Base-by-base conservation (phyloP, 2,329 filamentous ascomycete species). In the Aspergillus phoenicis region DNA sequence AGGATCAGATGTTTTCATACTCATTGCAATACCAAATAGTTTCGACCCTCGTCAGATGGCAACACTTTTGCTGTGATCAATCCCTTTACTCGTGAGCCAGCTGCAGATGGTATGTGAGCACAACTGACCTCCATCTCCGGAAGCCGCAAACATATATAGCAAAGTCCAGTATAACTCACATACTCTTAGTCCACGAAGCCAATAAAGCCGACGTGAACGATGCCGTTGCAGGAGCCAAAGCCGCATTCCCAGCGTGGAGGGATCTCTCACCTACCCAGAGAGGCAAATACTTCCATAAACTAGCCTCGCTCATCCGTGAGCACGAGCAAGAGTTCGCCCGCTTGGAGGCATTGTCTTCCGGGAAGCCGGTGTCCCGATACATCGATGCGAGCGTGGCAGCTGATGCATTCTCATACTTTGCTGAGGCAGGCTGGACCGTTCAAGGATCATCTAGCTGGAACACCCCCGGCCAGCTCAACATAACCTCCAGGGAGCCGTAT, bases 401-500 rank as follows among this genome's bases (percentile, higher is more conserved):
- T 2, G 65, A 66, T 0, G 54, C 20, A 5, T 75, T 75, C 62
- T 56, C 64, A 13, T 70, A 72, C 30, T 75, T 68, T 41, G 68
- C 71, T 5, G 70, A 71, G 20, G 66, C 67, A 2, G 73, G 65
- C 8, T 76, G 72, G 68, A 66, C 54, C 3, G 65, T 62, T 15
- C 69, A 72, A 59, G 75, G 74, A 1, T 70, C 67, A 6, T 69
- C 72, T 7, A 74, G 69, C 52, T 62, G 73, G 15, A 71, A 73
- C 43, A 76, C 59, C 30, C 75, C 67, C 1, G 70, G 65, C 4
- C 33, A 68, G 26, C 59, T 73, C 5, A 69, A 66, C 22, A 48
- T 74, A 59, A 74, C 73, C 0, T 52, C 75, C 2, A 81, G 84
- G 15, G 78, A 82, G 41, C 83, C 86, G 0, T 80, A 87, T 1